Evolutionary conservation across 257 asterid genomes (phyloP), one percentile per base, ranked within the genome.

Genomic region (Plantago elongata): DNA sequence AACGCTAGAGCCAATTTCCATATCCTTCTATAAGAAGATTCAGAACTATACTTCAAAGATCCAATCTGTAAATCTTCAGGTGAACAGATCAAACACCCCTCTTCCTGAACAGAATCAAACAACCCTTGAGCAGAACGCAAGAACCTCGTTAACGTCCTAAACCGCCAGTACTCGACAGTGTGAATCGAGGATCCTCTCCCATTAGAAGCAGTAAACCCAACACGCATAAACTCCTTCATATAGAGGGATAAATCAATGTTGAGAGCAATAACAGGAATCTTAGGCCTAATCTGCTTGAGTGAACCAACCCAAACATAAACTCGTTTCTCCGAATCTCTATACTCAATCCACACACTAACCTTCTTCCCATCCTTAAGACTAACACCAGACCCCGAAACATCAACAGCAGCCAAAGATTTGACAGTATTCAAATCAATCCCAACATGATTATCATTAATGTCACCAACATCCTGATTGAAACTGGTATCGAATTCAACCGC

Each of bases 201-300:
- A 52, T 77, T 83, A 6, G 94, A 71, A 50, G 97, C 89, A 4
- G 85, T 78, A 68, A 89, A 89, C 5, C 97, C 97, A 29, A 81
- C 80, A 15, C 81, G 72, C 97, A 86, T 89, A 54, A 77, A 77
- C 65, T 84, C 95, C 54, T 83, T 77, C 60, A 86, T 79, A 13
- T 73, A 76, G 17, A 63, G 60, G 13, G 94, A 81, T 47, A 89
- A 72, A 61, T 87, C 88, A 43, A 81, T 68, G 45, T 64, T 65
- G 38, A 74, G 47, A 2, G 56, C 79, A 40, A 84, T 88, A 73
- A 83, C 44, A 12, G 95, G 91, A 13, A 3, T 74, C n/a, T 63
- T 34, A 5, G 95, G 91, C 72, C 73, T 74, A 64, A 71, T 55
- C 34, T 47, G 69, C 14, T n/a, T 65, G 14, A 81, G 63, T 45